Evolutionary conservation across 2,329 filamentous ascomycete species (phyloP).

Genomic region (Diaporthe sp.): DNA sequence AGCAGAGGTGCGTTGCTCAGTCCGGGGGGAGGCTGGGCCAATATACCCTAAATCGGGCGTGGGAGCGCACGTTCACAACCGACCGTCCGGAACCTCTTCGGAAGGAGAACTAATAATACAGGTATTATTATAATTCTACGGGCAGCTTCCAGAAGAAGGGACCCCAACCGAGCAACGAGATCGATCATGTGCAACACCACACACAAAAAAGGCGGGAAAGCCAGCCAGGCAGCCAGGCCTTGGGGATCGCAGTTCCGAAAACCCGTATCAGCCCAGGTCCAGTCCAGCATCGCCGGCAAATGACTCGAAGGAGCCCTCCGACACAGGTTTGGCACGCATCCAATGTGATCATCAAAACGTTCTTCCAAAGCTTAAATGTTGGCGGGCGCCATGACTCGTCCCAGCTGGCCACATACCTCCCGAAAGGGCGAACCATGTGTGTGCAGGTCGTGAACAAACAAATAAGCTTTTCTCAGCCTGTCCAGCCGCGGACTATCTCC

Average conservation of each 20-base stretch:
- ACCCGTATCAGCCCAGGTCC: background rate
- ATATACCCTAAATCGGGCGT: background rate
- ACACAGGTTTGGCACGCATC: background rate
- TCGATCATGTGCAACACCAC: too few species aligned
- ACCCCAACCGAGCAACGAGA: background rate
- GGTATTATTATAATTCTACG: background rate
- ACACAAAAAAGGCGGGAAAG: background rate
- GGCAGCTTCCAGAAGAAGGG: background rate
- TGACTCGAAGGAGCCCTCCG: background rate
- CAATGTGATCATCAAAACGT: conserved; percentile 4
- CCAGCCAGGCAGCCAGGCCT: background rate
- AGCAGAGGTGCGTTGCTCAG: background rate
- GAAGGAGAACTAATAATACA: background rate
- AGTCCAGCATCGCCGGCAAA: background rate
- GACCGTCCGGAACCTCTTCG: background rate
- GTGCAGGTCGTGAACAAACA: background rate
- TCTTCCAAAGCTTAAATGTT: conserved; percentile 7
- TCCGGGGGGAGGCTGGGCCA: background rate
- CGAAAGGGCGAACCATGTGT: too few species aligned
- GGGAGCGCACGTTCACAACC: background rate
- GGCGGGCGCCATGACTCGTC: conserved; percentile 1
- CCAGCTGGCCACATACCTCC: background rate
- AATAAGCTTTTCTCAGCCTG: conserved; percentile 1
- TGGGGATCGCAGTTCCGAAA: background rate
- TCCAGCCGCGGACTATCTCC: background rate